Percentiles rank a stretch among this genome's conserved stretches.
These are phyloP conservation scores for Nicotiana otophora DNA, from an alignment of 257 asterid species.

Conservation along the genomic window DNA sequence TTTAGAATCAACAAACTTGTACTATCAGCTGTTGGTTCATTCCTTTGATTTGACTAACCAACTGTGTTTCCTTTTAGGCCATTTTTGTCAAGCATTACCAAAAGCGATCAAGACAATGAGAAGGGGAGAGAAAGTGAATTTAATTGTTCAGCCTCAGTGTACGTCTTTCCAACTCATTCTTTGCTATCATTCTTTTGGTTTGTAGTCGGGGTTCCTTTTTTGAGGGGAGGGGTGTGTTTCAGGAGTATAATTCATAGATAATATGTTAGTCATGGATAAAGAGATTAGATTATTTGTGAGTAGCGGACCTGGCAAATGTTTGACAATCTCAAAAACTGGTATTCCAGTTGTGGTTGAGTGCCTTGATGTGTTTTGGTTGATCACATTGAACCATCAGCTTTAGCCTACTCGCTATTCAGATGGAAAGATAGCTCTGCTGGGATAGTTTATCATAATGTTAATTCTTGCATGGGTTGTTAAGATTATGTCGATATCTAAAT, in stretches of 20 bases:
- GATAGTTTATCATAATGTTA: background rate
- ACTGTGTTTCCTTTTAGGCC: conserved; percentile 35
- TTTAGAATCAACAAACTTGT: background rate
- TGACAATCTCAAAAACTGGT: background rate
- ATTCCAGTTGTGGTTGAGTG: background rate
- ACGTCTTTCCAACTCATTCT: conserved; percentile 16
- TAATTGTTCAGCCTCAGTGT: conserved; percentile 61
- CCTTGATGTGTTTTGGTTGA: background rate
- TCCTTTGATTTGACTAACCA: background rate
- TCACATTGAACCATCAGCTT: background rate
- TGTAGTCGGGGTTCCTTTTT: background rate
- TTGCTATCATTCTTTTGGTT: conserved; percentile 2
- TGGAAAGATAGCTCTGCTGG: background rate
- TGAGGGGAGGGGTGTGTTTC: background rate
- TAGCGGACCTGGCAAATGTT: background rate
- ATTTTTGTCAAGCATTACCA: conserved; percentile 58
- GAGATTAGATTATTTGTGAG: background rate
- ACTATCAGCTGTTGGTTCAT: background rate
- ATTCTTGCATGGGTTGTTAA: background rate
- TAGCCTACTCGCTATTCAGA: background rate
- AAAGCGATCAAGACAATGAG: conserved; percentile 71
- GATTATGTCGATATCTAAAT: background rate
- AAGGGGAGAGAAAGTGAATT: conserved; percentile 55
- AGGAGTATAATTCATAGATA: background rate
- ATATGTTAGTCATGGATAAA: background rate